Conservation (phyloP, 352 stramenopile species). For the Peronospora tabacina region DNA sequence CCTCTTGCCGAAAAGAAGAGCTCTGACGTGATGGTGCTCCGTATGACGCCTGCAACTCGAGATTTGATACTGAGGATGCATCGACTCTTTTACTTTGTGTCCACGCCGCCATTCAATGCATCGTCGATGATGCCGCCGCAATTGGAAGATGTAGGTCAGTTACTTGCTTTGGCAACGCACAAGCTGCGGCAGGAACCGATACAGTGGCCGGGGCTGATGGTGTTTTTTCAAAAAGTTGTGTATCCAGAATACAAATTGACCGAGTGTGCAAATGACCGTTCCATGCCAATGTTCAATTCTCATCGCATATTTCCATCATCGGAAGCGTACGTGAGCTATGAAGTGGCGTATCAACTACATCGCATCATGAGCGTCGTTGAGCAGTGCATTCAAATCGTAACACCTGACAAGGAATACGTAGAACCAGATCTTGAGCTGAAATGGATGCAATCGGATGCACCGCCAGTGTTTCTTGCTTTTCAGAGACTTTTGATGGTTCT, state of each 20-base stretch:
- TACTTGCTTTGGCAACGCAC: conserved; percentile 23
- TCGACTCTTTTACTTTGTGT: conserved; percentile 65
- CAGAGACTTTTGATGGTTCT: conserved; percentile 30
- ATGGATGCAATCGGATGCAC: conserved; percentile 33
- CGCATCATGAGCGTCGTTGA: conserved; percentile 42
- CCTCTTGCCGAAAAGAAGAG: conserved; percentile 25
- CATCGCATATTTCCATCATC: conserved; percentile 39
- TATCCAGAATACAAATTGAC: conserved; percentile 49
- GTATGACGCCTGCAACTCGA: conserved; percentile 31
- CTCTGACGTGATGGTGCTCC: conserved; percentile 44
- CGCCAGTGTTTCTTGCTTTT: conserved; percentile 41
- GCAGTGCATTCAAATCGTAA: conserved; percentile 31
- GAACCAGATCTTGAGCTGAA: conserved; percentile 46
- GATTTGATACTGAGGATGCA: conserved; percentile 65
- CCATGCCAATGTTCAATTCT: conserved; percentile 9
- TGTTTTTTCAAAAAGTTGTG: conserved; percentile 59
- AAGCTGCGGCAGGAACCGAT: conserved; percentile 39
- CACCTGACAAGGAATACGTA: conserved; percentile 24
- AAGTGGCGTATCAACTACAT: conserved; percentile 53
- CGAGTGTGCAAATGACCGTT: conserved; percentile 9
- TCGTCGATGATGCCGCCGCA: conserved; percentile 16
- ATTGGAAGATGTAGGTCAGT: conserved; percentile 11
- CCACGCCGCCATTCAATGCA: conserved; percentile 29
- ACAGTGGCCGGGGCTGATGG: conserved; percentile 68
- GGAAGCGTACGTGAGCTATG: conserved; percentile 58